Evolutionary conservation across 352 stramenopile genomes (phyloP).

Genomic region (Pythium monospermum): DNA sequence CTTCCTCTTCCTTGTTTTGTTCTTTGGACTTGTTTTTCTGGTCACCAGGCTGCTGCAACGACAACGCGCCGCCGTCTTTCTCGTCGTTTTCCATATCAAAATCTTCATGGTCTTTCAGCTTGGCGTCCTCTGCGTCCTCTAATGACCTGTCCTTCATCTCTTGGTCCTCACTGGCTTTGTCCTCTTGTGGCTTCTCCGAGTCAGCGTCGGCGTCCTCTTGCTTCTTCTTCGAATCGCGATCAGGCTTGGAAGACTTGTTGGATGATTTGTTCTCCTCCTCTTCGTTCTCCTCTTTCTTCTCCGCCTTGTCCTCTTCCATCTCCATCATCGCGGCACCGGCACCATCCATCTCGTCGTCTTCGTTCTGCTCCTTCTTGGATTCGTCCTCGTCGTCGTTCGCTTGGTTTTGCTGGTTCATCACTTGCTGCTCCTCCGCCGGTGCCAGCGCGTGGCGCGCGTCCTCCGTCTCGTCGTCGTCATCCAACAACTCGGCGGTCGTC

Average conservation of each 20-base stretch:
- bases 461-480: constrained; percentile 38
- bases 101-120: constrained; percentile 15
- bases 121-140: constrained; percentile 11
- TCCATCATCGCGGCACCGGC: constrained; percentile 63
- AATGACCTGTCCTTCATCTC: constrained; percentile 18
- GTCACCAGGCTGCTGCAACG: constrained; percentile 4
- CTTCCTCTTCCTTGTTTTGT: constrained; percentile 19
- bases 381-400: constrained; percentile 35
- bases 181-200: not conserved
- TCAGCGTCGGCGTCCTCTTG: constrained; percentile 13
- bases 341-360: constrained; percentile 28
- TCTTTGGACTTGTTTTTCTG: constrained; percentile 4
- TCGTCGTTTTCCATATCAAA: constrained; percentile 21
- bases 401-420: constrained; percentile 30
- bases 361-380: constrained; percentile 37
- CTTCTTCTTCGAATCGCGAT: constrained; percentile 13
- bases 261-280: constrained; percentile 19
- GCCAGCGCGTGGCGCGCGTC: constrained; percentile 36
- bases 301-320: constrained; percentile 39
- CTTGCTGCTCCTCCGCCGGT: constrained; percentile 34
- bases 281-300: constrained; percentile 7
- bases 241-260: too few relatives aligned
- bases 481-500: constrained; percentile 29
- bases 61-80: constrained; percentile 2
- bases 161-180: not conserved